Evolutionary conservation across 495 filamentous ascomycete genomes (phyloP).

Genomic region (Acidiella bohemica): DNA sequence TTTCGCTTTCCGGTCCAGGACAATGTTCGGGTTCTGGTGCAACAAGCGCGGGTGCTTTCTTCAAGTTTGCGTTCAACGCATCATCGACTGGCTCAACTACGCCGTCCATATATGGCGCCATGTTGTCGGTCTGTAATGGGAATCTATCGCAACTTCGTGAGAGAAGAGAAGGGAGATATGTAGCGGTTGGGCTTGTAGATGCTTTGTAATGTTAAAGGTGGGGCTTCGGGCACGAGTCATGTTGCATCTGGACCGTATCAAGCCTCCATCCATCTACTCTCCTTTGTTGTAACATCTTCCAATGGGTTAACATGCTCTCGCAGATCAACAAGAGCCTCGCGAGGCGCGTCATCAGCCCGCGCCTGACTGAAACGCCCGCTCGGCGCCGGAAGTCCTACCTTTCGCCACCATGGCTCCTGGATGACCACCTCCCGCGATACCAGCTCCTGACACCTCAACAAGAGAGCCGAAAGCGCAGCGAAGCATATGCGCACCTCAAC

Average conservation of each 20-base stretch:
- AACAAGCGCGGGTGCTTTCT: constrained; percentile 62
- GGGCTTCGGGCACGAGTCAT: no score
- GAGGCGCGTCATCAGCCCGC: not conserved
- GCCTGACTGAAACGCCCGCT: not conserved
- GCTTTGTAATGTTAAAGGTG: constrained; percentile 1
- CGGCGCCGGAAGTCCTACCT: constrained; percentile 40
- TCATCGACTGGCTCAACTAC: constrained; percentile 42
- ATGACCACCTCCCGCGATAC: constrained; percentile 58
- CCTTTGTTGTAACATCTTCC: no score
- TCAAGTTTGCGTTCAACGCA: constrained; percentile 49
- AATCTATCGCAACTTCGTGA: no score
- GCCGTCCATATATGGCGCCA: constrained; percentile 61
- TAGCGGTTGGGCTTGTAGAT: not conserved
- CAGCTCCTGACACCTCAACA: constrained; percentile 44
- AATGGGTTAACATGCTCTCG: not conserved
- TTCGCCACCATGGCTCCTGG: constrained; percentile 61
- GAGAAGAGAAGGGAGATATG: no score
- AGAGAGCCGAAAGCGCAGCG: constrained; percentile 48
- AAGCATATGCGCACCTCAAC: constrained; percentile 51
- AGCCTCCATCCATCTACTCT: no score
- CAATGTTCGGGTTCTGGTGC: constrained; percentile 96
- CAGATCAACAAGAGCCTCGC: not conserved
- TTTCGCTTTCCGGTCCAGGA: constrained; percentile 78
- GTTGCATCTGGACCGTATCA: no score
- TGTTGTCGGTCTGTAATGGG: constrained; percentile 20